Percentiles rank a stretch among this genome's conserved stretches.
Conservation (phyloP, 1,284 basidiomycete species). For the Mycena sp. region DNA sequence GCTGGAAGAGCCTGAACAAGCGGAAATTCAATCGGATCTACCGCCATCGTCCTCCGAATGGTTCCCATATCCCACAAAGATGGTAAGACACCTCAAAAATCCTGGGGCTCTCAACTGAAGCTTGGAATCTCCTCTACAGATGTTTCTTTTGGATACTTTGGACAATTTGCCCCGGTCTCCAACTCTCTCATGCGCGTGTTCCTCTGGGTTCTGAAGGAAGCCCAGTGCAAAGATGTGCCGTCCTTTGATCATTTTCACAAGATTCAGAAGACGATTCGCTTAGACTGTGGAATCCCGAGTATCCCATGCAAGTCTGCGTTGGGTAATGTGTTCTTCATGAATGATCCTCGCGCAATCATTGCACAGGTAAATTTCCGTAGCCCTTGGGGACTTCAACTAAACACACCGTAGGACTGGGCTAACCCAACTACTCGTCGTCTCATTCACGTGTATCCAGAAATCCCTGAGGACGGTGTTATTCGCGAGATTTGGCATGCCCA, state of each 20-base stretch:
- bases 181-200: conserved; percentile 37
- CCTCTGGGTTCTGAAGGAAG: conserved; percentile 39
- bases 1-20: too few relatives aligned
- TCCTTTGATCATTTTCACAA: conserved; percentile 37
- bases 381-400: too few relatives aligned
- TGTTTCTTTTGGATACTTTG: conserved; percentile 18
- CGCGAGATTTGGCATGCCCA: too few relatives aligned
- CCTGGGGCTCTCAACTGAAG: too few relatives aligned
- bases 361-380: conserved; percentile 24
- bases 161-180: conserved; percentile 19
- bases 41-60: too few relatives aligned
- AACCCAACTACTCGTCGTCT: conserved; percentile 26
- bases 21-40: too few relatives aligned
- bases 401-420: conserved; percentile 23
- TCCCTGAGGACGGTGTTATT: conserved; percentile 23
- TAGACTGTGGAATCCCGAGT: conserved; percentile 33
- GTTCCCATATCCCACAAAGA: too few relatives aligned
- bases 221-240: conserved; percentile 38
- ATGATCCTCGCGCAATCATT: conserved; percentile 28
- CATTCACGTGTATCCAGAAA: conserved; percentile 33
- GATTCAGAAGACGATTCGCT: conserved; percentile 34
- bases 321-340: conserved; percentile 38
- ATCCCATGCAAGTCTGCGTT: too few relatives aligned
- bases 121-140: not conserved
- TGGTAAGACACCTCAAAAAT: too few relatives aligned